Evolutionary conservation across 495 filamentous ascomycete species (phyloP), one percentile per base, ranked within the genome.

Genomic region (Neurospora discreta): DNA sequence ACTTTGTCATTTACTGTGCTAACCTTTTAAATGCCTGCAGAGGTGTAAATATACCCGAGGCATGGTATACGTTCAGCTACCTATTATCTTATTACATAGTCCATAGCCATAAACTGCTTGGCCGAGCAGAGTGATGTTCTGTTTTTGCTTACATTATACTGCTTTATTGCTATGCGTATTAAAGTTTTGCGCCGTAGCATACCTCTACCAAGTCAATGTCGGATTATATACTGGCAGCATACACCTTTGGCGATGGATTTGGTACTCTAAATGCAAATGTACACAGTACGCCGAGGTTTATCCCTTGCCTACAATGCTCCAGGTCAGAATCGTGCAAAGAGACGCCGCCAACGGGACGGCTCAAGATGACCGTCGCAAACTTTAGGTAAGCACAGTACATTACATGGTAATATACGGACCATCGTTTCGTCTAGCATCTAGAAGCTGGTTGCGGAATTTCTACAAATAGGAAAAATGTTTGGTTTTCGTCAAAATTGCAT

Each of bases 181-280:
- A 60, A 30, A 60, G 46, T 60, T 30, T 60, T 30, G 23, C 13
- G 23, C 23, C 46, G 23, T 60, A 26, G 46, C 46, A 58, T n/a
- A n/a, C n/a, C n/a, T n/a, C n/a, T 58, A 23, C 46, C 46, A n/a
- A 60, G 23, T 60, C 20, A n/a, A n/a, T n/a, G n/a, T n/a, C n/a
- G n/a, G 23, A 7, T 13, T 42, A 36, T 23, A 15, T 67, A 33
- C 33, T n/a, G n/a, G 33, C 33, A 33, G 33, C n/a, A n/a, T 33
- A 52, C 26, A 70, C 77, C 69, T 84, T 78, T 74, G 75, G 74
- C 3, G 84, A 85, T 26, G 83, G 81, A 36, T 78, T 75, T 39
- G 78, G 81, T 20, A 13, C 13, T 26, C 2, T 58, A 23, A 16
- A 26, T 60, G 23, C 11, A 15, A 13, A 60, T 60, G 46, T 60